phyloP scores from a whole-genome alignment of 495 filamentous ascomycete species.

The Aspergillus bridgeri region DNA sequence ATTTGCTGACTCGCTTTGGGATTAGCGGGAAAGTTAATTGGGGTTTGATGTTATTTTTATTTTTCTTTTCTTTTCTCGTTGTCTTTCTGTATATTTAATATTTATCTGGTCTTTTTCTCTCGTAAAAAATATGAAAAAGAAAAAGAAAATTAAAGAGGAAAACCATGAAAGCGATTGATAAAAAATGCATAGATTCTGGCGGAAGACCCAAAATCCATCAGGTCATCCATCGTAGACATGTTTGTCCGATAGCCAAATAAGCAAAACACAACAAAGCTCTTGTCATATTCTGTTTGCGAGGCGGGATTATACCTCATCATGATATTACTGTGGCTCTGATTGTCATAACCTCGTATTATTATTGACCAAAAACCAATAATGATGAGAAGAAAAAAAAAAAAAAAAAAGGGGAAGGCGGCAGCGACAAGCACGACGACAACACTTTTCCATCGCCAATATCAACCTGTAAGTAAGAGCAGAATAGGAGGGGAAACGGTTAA shows the following conservation, averaged over 20 bases:
- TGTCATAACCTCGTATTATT: neutral
- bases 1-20: neutral
- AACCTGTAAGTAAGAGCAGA: too few relatives aligned
- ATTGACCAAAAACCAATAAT: neutral
- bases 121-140: neutral
- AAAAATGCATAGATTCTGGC: too few relatives aligned
- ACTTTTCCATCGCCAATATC: too few relatives aligned
- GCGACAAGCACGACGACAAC: too few relatives aligned
- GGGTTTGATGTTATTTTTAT: neutral
- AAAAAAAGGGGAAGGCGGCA: conserved; percentile 2
- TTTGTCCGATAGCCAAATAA: neutral
- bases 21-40: neutral
- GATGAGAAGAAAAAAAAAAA: neutral
- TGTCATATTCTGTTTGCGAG: neutral
- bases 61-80: neutral
- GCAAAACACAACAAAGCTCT: neutral
- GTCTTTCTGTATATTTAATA: neutral
- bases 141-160: too few relatives aligned
- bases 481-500: conserved; percentile 4
- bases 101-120: neutral
- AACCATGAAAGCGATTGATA: too few relatives aligned
- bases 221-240: neutral
- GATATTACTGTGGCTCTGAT: neutral
- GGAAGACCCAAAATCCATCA: neutral
- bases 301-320: neutral